Evolutionary conservation across 345 rosid genomes (phyloP).

Genomic region (Erucastrum elatum): DNA sequence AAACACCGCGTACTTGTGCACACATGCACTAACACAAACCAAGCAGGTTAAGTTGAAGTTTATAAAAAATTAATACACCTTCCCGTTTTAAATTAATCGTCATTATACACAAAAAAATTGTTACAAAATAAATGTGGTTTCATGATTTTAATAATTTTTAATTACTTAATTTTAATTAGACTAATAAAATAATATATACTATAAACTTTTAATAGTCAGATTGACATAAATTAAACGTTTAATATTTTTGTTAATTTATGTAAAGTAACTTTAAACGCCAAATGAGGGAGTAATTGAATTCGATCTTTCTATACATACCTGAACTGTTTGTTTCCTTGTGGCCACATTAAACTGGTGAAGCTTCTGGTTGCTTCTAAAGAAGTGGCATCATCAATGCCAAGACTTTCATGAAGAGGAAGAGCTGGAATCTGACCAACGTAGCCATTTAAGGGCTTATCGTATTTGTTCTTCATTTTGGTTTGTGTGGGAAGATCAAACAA

Average conservation of each 20-base stretch:
- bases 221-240: too few species aligned
- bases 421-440: conserved; percentile 43
- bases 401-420: conserved; percentile 50
- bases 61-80: not conserved
- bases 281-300: too few species aligned
- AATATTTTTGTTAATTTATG: too few species aligned
- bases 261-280: not conserved
- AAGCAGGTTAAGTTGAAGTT: not conserved
- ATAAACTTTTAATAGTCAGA: too few species aligned
- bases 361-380: conserved; percentile 36
- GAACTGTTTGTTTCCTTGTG: conserved; percentile 45
- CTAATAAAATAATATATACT: too few species aligned
- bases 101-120: too few species aligned
- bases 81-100: too few species aligned
- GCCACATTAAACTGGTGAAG: conserved; percentile 57
- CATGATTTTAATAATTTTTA: too few species aligned
- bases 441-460: conserved; percentile 41
- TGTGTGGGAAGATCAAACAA: conserved; percentile 36
- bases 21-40: conserved; percentile 33
- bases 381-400: conserved; percentile 45
- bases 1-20: conserved; percentile 36
- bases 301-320: conserved; percentile 27
- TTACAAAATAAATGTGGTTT: too few species aligned
- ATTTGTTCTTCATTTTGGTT: conserved; percentile 45
- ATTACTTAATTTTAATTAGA: too few species aligned